phyloP scores from a whole-genome alignment of 768 basidiomycete genomes.

The Lentinula guzmanii region DNA sequence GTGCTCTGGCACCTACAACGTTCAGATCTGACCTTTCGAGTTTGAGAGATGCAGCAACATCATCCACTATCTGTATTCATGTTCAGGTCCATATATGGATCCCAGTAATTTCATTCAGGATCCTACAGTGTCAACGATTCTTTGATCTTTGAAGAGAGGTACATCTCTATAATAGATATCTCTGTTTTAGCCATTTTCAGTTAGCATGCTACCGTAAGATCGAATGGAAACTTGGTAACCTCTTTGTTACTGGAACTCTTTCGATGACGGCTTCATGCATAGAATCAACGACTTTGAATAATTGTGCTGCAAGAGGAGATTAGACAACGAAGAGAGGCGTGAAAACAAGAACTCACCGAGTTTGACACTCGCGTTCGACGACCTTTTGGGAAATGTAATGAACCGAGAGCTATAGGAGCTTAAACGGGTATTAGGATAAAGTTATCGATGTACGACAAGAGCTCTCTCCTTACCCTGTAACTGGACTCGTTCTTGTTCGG shows the following conservation, averaged over 20 bases:
- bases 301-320: conserved; percentile 43
- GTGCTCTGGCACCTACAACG: conserved; percentile 44
- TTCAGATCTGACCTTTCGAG: conserved; percentile 72
- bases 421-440: background rate
- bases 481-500: background rate
- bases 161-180: conserved; percentile 90
- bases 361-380: conserved; percentile 27
- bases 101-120: background rate
- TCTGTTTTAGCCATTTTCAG: conserved; percentile 27
- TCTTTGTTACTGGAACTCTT: conserved; percentile 56
- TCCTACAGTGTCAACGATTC: conserved; percentile 67
- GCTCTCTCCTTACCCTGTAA: background rate
- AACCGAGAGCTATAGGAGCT: conserved; percentile 18
- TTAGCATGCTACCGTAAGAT: background rate
- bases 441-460: background rate
- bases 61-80: conserved; percentile 68
- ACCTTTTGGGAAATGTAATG: conserved; percentile 31
- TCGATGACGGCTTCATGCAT: conserved; percentile 62
- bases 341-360: conserved; percentile 27
- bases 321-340: background rate
- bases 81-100: background rate
- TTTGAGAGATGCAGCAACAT: conserved; percentile 78
- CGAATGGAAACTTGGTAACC: conserved; percentile 27
- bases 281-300: conserved; percentile 60
- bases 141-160: conserved; percentile 67